phyloP scores from a whole-genome alignment of 176 grass and related monocot genomes.

The Zoysia pacifica region DNA sequence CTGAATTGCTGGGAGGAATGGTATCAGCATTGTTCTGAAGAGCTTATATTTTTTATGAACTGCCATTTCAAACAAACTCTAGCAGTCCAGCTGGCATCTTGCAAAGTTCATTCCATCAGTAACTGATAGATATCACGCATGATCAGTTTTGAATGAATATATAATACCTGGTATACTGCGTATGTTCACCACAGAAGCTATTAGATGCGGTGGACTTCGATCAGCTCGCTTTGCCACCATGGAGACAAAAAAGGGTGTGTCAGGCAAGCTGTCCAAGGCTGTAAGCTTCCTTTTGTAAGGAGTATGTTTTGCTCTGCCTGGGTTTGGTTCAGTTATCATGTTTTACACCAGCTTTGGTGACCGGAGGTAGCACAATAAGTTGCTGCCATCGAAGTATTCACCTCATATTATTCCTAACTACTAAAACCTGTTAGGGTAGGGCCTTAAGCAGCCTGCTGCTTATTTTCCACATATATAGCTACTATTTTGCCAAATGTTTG shows the following conservation, averaged over 20 bases:
- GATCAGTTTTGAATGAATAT: neutral
- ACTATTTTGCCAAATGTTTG: neutral
- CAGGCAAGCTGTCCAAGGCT: constrained; percentile 31
- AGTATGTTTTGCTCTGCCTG: neutral
- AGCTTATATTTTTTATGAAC: constrained; percentile 20
- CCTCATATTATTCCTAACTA: neutral
- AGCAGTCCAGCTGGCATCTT: constrained; percentile 20
- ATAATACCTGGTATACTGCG: neutral
- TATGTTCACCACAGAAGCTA: constrained; percentile 24
- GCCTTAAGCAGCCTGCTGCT: neutral
- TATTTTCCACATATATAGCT: constrained; percentile 8
- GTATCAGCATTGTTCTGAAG: constrained; percentile 21
- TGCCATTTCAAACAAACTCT: constrained; percentile 22
- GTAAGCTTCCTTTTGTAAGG: neutral
- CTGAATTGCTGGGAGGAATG: constrained; percentile 1
- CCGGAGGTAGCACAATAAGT: neutral
- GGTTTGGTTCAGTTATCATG: constrained; percentile 1
- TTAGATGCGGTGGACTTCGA: neutral
- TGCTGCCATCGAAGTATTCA: neutral
- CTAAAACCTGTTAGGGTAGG: neutral
- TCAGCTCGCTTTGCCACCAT: constrained; percentile 22
- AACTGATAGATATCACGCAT: constrained; percentile 6
- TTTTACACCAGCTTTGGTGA: neutral
- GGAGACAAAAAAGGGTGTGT: constrained; percentile 4
- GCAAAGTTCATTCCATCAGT: neutral